Evolutionary conservation across 2,329 filamentous ascomycete species (phyloP).

Genomic region (Hypoxylon sp.): DNA sequence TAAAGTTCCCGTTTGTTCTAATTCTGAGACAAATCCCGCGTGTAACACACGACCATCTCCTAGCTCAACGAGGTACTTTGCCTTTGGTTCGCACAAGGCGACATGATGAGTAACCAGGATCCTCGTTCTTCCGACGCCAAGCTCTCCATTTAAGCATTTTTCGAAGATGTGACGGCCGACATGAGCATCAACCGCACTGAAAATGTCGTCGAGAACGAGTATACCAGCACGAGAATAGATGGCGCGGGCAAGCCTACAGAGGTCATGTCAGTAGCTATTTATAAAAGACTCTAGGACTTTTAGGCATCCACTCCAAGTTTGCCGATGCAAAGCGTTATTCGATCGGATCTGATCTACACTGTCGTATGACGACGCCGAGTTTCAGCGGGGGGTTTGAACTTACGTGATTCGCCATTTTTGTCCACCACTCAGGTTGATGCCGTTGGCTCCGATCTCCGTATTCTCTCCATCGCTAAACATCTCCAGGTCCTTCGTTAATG

Average conservation of each 20-base stretch:
- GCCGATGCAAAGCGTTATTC: constrained; percentile 1
- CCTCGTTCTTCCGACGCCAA: constrained; percentile 77
- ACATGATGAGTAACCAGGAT: constrained; percentile 88
- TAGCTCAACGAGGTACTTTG: constrained; percentile 81
- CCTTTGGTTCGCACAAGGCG: constrained; percentile 75
- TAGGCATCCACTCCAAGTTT: background rate
- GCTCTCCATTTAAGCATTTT: constrained; percentile 77
- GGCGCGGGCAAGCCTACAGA: constrained; percentile 73
- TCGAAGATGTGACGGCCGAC: constrained; percentile 85
- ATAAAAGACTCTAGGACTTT: background rate
- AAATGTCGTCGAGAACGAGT: constrained; percentile 85
- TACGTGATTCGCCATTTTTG: constrained; percentile 83
- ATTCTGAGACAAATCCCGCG: constrained; percentile 74
- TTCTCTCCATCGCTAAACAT: constrained; percentile 82
- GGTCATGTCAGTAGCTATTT: constrained; percentile 27
- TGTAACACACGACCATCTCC: constrained; percentile 75
- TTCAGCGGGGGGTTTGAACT: constrained; percentile 30
- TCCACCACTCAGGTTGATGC: constrained; percentile 85
- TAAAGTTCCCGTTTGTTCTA: constrained; percentile 68
- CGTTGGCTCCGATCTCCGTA: constrained; percentile 87
- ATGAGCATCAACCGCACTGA: constrained; percentile 85
- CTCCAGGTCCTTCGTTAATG: constrained; percentile 79
- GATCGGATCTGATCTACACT: background rate
- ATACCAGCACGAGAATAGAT: constrained; percentile 84
- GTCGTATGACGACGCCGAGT: background rate